Evolutionary conservation across 768 basidiomycete species (phyloP), one percentile per base, ranked within the genome.

Genomic region (Tulasnella sp.): DNA sequence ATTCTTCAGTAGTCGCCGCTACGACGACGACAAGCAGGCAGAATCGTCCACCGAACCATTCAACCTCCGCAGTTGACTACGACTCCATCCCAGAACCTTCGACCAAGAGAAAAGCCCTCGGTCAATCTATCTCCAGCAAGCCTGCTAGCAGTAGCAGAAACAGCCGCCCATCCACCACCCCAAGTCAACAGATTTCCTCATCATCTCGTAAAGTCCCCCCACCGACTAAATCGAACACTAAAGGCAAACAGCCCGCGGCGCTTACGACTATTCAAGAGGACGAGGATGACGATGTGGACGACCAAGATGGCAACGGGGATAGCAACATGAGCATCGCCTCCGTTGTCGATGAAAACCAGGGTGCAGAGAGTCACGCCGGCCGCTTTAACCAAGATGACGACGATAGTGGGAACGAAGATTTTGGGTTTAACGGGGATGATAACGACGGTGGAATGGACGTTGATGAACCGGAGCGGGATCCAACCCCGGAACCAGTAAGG

Each of bases 391-490:
- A 37, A 13, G 75, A 77, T 32, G 77, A 78, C 20, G 77, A 78
- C 57, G 77, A 73, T 29, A 74, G 77, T 37, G 77, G 77, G n/a
- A 40, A 40, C 26, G 77, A 78, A 74, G 71, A 37, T 16, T 74
- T 78, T 0, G 72, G 44, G 18, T 29, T 32, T 13, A 48, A 78
- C 23, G 75, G 39, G 35, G 67, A 77, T 70, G 77, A 70, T 29
- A 72, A 44, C 16, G 46, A 78, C 9, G 71, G 71, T 35, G 46
- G 55, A 35, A 61, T 46, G 70, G 75, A 77, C 35, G 37, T 42
- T 23, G 75, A 77, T 26, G 48, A 77, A 29, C 67, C 75, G 11
- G 77, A 78, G 77, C 77, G 6, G 40, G 77, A 78, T 42, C 40
- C 39, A 29, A 70, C 10, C 10, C 57, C 51, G 2, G 35, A 35